A percentile compares a stretch with the other conserved stretches of the same genome.
Conservation (phyloP, 2,329 filamentous ascomycete species). For the Fusarium sambucinum region DNA sequence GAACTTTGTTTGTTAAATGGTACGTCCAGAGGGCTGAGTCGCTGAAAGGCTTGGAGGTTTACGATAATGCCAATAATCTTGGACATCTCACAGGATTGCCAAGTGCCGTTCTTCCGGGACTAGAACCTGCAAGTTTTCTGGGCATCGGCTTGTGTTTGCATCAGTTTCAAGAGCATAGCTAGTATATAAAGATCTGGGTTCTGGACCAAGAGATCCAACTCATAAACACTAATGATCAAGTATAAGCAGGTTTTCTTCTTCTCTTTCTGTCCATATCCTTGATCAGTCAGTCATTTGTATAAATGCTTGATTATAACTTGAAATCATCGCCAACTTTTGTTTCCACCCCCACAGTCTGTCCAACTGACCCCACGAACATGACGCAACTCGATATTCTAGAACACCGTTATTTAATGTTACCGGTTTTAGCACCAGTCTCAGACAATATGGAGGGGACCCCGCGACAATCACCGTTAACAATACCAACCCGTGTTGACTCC, state of each 20-base stretch:
- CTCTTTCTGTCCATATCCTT: slow-evolving; percentile 3
- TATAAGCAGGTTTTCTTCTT: background rate
- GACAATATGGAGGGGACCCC: slow-evolving; percentile 31
- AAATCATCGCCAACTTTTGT: slow-evolving; percentile 16
- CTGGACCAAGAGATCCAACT: background rate
- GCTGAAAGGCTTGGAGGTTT: background rate
- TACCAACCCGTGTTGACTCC: slow-evolving; percentile 12
- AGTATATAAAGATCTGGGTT: slow-evolving; percentile 26
- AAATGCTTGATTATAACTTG: background rate
- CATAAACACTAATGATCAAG: background rate
- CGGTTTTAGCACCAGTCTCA: slow-evolving; percentile 29
- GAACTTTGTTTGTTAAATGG: background rate
- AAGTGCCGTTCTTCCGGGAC: slow-evolving; percentile 39
- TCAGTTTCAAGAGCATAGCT: slow-evolving; percentile 18
- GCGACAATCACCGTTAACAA: slow-evolving; percentile 20
- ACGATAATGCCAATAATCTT: slow-evolving; percentile 26
- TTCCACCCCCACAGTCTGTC: slow-evolving; percentile 17
- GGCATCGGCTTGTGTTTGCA: slow-evolving; percentile 9
- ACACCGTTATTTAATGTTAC: slow-evolving; percentile 30
- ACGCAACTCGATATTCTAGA: slow-evolving; percentile 46
- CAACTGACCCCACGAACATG: slow-evolving; percentile 38
- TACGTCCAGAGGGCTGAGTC: background rate
- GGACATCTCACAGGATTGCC: slow-evolving; percentile 23
- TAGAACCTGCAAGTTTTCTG: slow-evolving; percentile 25
- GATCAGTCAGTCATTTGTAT: background rate